Evolutionary conservation across 306 rosid species (phyloP).

Genomic region (Rosa multiflora): DNA sequence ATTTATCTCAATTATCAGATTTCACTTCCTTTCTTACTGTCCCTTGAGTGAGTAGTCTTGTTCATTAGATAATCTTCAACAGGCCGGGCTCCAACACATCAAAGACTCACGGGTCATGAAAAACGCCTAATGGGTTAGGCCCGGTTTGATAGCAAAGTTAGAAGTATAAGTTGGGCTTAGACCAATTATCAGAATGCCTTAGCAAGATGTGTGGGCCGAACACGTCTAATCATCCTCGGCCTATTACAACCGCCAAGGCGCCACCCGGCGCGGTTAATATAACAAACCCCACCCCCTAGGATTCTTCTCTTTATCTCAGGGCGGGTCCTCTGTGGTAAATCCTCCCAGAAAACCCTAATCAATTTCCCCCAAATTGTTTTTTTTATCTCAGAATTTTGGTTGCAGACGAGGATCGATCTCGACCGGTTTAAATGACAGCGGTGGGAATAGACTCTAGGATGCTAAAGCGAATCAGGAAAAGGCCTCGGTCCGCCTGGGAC

Average conservation of each 20-base stretch:
- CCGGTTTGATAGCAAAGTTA: too few species aligned
- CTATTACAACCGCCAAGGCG: neutral
- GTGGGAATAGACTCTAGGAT: conserved; percentile 36
- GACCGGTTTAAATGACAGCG: conserved; percentile 28
- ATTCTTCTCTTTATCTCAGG: too few species aligned
- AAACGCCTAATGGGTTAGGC: too few species aligned
- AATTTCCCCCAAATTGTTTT: neutral
- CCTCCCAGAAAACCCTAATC: conserved; percentile 23
- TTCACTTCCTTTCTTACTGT: too few species aligned
- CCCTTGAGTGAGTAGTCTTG: too few species aligned
- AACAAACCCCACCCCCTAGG: neutral
- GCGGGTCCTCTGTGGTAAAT: neutral
- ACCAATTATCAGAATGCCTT: too few species aligned
- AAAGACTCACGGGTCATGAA: too few species aligned
- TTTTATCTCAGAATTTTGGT: conserved; percentile 23
- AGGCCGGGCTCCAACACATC: too few species aligned
- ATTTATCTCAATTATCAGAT: too few species aligned
- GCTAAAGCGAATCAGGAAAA: conserved; percentile 60
- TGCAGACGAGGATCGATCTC: conserved; percentile 23
- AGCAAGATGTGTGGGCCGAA: neutral
- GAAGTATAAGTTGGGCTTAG: too few species aligned
- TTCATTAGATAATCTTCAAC: too few species aligned
- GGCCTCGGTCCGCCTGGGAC: conserved; percentile 88
- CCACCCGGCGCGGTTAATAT: neutral
- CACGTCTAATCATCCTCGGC: neutral